phyloP scores from a whole-genome alignment of 2,329 filamentous ascomycete genomes.

The Geoglossum cookeanum region DNA sequence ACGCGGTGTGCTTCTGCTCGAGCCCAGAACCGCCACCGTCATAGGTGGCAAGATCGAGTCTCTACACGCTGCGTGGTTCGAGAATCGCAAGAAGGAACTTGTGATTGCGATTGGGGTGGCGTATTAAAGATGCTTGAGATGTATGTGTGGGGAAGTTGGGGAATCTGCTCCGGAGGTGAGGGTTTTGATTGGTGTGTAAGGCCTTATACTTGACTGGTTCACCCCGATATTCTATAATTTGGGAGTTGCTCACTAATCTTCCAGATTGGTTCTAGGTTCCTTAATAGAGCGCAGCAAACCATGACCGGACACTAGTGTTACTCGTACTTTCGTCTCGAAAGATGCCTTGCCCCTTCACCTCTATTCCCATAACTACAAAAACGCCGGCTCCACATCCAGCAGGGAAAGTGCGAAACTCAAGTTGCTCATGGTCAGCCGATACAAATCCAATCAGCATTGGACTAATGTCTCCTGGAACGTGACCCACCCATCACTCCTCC shows the following conservation, averaged over 20 bases:
- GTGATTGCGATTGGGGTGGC: conserved; percentile 34
- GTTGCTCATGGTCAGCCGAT: not conserved
- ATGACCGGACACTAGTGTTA: too few relatives aligned
- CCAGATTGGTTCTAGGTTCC: too few relatives aligned
- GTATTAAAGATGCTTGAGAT: not conserved
- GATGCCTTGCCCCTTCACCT: not conserved
- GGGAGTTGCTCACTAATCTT: not conserved
- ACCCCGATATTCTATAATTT: not conserved
- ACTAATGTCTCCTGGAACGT: not conserved
- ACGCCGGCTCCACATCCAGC: not conserved
- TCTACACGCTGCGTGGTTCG: conserved; percentile 61
- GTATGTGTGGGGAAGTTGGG: conserved; percentile 29
- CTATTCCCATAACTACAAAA: not conserved
- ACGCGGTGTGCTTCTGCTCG: conserved; percentile 61
- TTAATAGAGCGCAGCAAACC: too few relatives aligned
- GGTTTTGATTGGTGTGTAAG: not conserved
- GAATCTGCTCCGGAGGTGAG: conserved; percentile 59
- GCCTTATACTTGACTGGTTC: too few relatives aligned
- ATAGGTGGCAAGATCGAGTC: conserved; percentile 77
- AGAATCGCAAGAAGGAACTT: conserved; percentile 49
- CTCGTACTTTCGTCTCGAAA: too few relatives aligned
- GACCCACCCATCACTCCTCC: conserved; percentile 46
- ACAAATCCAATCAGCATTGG: not conserved
- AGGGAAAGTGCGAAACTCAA: not conserved
- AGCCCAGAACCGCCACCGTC: conserved; percentile 45